Evolutionary conservation across 2,329 filamentous ascomycete species (phyloP).

Genomic region (Zalaria sp.): DNA sequence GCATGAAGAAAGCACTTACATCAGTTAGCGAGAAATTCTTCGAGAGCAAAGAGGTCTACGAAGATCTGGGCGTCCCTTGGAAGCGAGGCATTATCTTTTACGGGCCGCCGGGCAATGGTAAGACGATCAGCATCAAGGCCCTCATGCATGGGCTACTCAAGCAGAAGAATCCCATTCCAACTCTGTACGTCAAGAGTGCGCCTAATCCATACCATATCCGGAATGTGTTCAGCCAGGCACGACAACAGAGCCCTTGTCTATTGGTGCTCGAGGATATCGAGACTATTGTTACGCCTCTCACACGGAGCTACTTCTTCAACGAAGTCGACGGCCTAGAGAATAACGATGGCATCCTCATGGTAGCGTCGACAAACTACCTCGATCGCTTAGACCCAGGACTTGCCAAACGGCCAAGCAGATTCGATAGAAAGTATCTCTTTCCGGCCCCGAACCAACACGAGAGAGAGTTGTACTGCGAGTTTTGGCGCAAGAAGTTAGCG

Average conservation of each 20-base stretch:
- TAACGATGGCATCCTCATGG: slow-evolving; percentile 58
- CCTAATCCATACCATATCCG: slow-evolving; percentile 29
- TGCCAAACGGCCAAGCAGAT: slow-evolving; percentile 47
- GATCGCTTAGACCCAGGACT: slow-evolving; percentile 53
- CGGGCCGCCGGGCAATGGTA: slow-evolving; percentile 26
- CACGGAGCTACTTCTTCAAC: slow-evolving; percentile 57
- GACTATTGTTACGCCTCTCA: slow-evolving; percentile 44
- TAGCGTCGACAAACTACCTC: slow-evolving; percentile 30
- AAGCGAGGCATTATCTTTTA: slow-evolving; percentile 32
- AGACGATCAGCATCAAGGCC: slow-evolving; percentile 31
- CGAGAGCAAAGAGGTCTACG: slow-evolving; percentile 22
- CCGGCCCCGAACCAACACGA: slow-evolving; percentile 39
- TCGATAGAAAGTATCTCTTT: slow-evolving; percentile 55
- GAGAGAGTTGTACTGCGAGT: slow-evolving; percentile 45
- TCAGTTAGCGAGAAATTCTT: slow-evolving; percentile 28
- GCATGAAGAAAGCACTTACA: slow-evolving; percentile 28
- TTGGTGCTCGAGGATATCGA: slow-evolving; percentile 62
- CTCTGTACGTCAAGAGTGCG: slow-evolving; percentile 25
- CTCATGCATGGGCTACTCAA: slow-evolving; percentile 28
- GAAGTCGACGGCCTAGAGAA: slow-evolving; percentile 56
- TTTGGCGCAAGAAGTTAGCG: slow-evolving; percentile 46
- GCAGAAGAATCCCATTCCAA: slow-evolving; percentile 20
- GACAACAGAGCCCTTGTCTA: slow-evolving; percentile 51
- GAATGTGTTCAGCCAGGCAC: slow-evolving; percentile 43
- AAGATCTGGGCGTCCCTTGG: slow-evolving; percentile 31